Evolutionary conservation across 495 filamentous ascomycete species (phyloP).

Genomic region (Hypoxylon trugodes): DNA sequence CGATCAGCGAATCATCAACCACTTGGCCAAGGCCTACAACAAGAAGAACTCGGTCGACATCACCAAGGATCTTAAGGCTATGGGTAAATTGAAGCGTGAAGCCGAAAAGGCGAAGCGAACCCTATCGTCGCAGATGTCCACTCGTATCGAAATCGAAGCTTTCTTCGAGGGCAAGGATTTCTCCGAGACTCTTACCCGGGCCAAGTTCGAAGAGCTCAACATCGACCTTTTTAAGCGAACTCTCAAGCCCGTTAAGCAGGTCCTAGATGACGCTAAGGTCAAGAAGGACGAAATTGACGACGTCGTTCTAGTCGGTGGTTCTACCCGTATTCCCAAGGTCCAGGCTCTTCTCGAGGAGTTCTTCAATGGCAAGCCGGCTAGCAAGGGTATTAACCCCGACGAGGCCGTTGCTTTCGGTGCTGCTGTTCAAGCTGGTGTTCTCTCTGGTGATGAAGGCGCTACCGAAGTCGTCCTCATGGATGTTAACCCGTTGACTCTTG

Average conservation of each 20-base stretch:
- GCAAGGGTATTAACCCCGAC: conserved; percentile 99
- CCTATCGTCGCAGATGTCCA: conserved; percentile 97
- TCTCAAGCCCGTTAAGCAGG: conserved; percentile 98
- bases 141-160: conserved; percentile 96
- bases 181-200: conserved; percentile 96
- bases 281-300: conserved; percentile 88
- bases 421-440: conserved; percentile 95
- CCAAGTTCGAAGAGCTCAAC: conserved; percentile 99
- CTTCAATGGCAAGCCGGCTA: conserved; percentile 92
- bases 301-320: conserved; percentile 91
- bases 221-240: conserved; percentile 99
- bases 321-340: conserved; percentile 97
- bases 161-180: conserved; percentile 98
- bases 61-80: conserved; percentile 94
- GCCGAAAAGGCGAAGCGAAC: conserved; percentile 99
- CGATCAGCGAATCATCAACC: conserved; percentile 96
- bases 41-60: conserved; percentile 96
- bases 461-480: conserved; percentile 90
- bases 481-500: conserved; percentile 96
- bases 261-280: conserved; percentile 90
- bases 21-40: conserved; percentile 99
- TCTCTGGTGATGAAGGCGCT: conserved; percentile 85
- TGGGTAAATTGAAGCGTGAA: conserved; percentile 99
- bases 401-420: conserved; percentile 98
- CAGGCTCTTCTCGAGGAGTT: conserved; percentile 93